Percentiles rank a stretch among this genome's conserved stretches.
Evolutionary conservation across 306 rosid species (phyloP).

Genomic region (Trifolium dubium): DNA sequence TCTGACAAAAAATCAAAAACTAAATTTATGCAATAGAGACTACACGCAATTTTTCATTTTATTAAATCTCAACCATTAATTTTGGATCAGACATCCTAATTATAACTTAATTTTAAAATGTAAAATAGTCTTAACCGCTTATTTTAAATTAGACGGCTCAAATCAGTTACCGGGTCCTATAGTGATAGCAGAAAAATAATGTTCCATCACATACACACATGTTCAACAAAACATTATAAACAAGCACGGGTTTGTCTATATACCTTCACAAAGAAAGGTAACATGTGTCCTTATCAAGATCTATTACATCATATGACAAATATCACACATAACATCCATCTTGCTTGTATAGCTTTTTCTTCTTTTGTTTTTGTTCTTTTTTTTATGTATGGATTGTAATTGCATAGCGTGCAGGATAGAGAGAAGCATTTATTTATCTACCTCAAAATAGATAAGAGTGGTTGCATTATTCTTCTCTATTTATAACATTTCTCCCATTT

Average conservation of each 20-base stretch:
- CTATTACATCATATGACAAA: constrained; percentile 43
- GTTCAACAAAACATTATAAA: constrained; percentile 34
- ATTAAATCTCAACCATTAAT: too few species aligned
- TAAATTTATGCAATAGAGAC: too few species aligned
- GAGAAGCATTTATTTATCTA: constrained; percentile 40
- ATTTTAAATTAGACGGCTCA: too few species aligned
- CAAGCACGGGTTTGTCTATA: constrained; percentile 33
- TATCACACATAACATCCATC: constrained; percentile 16
- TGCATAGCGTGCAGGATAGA: constrained; percentile 39
- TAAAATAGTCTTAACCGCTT: too few species aligned
- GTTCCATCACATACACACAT: constrained; percentile 36
- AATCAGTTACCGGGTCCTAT: too few species aligned
- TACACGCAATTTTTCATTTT: too few species aligned
- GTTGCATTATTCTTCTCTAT: constrained; percentile 44
- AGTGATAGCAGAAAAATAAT: too few species aligned
- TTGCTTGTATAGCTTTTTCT: constrained; percentile 34
- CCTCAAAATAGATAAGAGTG: constrained; percentile 39
- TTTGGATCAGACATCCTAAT: too few species aligned
- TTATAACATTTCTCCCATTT: constrained; percentile 31
- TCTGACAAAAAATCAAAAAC: too few species aligned
- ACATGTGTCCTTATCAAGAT: constrained; percentile 52
- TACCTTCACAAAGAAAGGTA: constrained; percentile 38
- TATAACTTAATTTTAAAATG: too few species aligned
- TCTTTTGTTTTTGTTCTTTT: constrained; percentile 36
- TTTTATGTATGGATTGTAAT: constrained; percentile 30